Evolutionary conservation across 306 rosid genomes (phyloP).

Genomic region (Fragaria vesca): DNA sequence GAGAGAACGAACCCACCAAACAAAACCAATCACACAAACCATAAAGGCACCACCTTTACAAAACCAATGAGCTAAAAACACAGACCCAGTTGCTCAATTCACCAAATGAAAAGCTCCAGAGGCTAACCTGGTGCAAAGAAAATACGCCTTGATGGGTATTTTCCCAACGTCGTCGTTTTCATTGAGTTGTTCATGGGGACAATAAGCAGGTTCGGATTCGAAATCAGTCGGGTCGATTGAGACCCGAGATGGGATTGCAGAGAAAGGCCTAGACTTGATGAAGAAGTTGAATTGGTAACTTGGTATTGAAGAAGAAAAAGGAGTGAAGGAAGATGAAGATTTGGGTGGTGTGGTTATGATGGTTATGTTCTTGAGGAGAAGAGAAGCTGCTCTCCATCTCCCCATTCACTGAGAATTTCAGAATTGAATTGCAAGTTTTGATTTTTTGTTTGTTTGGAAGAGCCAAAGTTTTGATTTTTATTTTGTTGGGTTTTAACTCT

Average conservation of each 20-base stretch:
- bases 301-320: conserved; percentile 16
- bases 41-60: background rate
- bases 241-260: conserved; percentile 50
- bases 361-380: conserved; percentile 36
- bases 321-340: conserved; percentile 22
- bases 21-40: conserved; percentile 10
- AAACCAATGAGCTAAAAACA: background rate
- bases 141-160: conserved; percentile 80
- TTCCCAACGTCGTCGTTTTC: conserved; percentile 43
- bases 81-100: conserved; percentile 22
- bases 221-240: conserved; percentile 31
- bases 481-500: background rate
- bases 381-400: conserved; percentile 71
- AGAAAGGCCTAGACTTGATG: conserved; percentile 40
- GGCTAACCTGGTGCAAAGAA: conserved; percentile 82
- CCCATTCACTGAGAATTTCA: conserved; percentile 60
- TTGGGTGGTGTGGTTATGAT: conserved; percentile 23
- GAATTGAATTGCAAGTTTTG: background rate
- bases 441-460: background rate
- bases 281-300: conserved; percentile 31
- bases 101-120: background rate
- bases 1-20: conserved; percentile 18
- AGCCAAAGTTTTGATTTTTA: background rate
- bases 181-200: conserved; percentile 22
- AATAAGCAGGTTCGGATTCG: conserved; percentile 32